Evolutionary conservation across 208 protist species (phyloP), one percentile per base, ranked within the genome.

Genomic region (Leishmania mexicana): DNA sequence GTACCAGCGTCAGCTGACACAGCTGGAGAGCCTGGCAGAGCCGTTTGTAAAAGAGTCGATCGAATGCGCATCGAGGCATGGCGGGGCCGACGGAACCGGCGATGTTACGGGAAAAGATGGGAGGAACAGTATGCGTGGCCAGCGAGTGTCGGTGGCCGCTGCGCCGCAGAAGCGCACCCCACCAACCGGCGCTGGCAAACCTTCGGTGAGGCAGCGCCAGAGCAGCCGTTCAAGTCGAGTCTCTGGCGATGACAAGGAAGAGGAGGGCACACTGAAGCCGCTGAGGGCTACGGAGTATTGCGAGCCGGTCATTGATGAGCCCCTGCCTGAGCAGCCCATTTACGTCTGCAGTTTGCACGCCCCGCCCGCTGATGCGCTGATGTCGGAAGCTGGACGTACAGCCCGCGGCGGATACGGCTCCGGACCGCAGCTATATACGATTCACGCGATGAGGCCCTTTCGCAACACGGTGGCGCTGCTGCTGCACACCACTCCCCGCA

Each of bases 401-500:
- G 47, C 24, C 1, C 4, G 2, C 13, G 58, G 13, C 47, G 45
- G 70, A 24, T 38, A 47, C n/a, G 86, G 81, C 47, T 38, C 78
- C 45, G 79, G 73, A 13, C 68, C 79, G 62, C 93, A 96, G 84
- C 65, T 97, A n/a, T 94, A 90, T 84, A 81, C 91, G 17, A 89
- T 97, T 57, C 84, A 83, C 38, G 78, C 90, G 54, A 87, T 97
- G 74, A 79, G 87, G 38, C 84, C 86, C 2, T 95, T 96, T 57
- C 90, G 90, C 45, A 90, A 95, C 81, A 96, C 92, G 7, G 75
- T 96, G 13, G 94, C 94, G 0, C 40, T 97, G 2, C 83, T 85
- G 17, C 81, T 97, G 8, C 86, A 79, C n/a, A 96, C 94, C 3
- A 94, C 89, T 19, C 90, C 94, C 17, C 73, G 87, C 13, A 65